A percentile compares a stretch with the other conserved stretches of the same genome.
These are phyloP conservation scores for Dovyalis caffra DNA, from an alignment of 345 rosid species.

Conservation along the genomic window DNA sequence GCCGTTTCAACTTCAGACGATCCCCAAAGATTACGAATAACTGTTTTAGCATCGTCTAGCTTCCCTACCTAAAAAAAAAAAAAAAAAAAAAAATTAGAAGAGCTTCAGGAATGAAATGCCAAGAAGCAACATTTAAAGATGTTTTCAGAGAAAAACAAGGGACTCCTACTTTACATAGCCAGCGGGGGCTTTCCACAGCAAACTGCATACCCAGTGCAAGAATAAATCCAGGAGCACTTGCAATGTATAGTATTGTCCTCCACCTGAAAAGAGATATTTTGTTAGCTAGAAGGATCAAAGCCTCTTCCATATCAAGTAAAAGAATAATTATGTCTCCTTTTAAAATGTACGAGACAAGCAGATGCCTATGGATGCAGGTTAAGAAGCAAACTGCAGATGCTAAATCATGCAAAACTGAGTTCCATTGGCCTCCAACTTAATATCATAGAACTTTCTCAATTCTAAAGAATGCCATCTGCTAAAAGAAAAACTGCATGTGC, in stretches of 20 bases:
- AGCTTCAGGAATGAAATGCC: conserved; percentile 14
- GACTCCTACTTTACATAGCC: conserved; percentile 69
- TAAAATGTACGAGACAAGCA: background rate
- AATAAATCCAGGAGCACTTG: conserved; percentile 57
- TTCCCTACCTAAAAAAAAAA: conserved; percentile 49
- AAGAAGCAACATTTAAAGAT: conserved; percentile 9
- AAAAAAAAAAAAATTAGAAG: conserved; percentile 18
- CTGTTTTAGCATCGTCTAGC: conserved; percentile 53
- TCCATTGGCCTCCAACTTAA: background rate
- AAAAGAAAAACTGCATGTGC: background rate
- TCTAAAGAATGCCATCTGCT: background rate
- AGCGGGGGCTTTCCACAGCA: conserved; percentile 82
- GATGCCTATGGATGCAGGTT: background rate
- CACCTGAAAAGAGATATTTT: conserved; percentile 52
- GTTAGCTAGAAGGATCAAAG: background rate
- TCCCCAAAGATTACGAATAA: conserved; percentile 66
- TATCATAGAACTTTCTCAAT: background rate
- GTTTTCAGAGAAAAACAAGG: conserved; percentile 1
- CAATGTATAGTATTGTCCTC: conserved; percentile 66
- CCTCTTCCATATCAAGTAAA: background rate
- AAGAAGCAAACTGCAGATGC: background rate
- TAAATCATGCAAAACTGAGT: background rate
- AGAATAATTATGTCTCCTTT: background rate
- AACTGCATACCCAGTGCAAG: conserved; percentile 71
- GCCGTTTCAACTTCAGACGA: conserved; percentile 53